Conservation (phyloP, 768 basidiomycete genomes). For the Pleurotus djamor region DNA sequence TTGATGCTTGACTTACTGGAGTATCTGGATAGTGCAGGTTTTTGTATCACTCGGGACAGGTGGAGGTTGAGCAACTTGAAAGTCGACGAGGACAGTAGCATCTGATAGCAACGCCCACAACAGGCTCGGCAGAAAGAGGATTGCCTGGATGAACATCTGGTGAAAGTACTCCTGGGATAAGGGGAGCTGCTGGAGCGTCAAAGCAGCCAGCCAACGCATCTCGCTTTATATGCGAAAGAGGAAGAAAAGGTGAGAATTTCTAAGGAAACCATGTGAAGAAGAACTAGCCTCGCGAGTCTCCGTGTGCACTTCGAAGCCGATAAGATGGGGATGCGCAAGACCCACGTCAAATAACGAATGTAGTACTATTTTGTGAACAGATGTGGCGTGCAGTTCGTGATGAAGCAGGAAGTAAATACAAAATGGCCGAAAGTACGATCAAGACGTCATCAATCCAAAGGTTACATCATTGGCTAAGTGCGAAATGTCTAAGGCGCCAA, state of each 20-base stretch:
- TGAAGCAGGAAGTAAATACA: neutral
- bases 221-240: neutral
- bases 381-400: neutral
- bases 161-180: neutral
- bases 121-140: neutral
- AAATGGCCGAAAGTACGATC: neutral
- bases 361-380: neutral
- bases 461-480: neutral
- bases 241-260: conserved; percentile 6
- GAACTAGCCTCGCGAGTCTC: neutral
- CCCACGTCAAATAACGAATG: neutral
- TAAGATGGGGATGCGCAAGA: neutral
- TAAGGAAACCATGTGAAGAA: neutral
- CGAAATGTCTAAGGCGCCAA: conserved; percentile 22
- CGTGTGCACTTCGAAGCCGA: neutral
- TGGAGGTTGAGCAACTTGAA: conserved; percentile 75
- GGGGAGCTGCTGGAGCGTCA: neutral
- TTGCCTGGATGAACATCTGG: neutral
- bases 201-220: neutral
- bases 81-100: conserved; percentile 53
- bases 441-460: no score
- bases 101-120: conserved; percentile 4
- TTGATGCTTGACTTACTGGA: conserved; percentile 44
- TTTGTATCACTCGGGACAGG: conserved; percentile 59
- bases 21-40: conserved; percentile 62